These are phyloP conservation scores for Akanthomyces uredinophilus DNA, from an alignment of 2,329 filamentous ascomycete genomes.

Conservation along the genomic window DNA sequence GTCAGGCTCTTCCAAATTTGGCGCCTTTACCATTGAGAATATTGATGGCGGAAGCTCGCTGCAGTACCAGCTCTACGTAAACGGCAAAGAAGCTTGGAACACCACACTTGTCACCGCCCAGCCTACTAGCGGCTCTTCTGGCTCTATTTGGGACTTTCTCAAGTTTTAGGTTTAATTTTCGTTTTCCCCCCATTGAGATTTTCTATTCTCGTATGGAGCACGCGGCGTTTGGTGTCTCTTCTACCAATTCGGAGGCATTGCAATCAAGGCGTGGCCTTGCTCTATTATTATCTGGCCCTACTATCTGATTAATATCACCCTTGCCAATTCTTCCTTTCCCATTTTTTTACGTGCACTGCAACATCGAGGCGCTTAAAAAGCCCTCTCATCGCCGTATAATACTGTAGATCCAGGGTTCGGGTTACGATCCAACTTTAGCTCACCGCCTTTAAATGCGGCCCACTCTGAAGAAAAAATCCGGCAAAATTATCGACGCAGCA, in stretches of 20 bases:
- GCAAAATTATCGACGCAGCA: slow-evolving; percentile 2
- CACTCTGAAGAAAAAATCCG: slow-evolving; percentile 10
- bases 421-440: background rate
- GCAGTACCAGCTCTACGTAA: slow-evolving; percentile 75
- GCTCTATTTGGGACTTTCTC: slow-evolving; percentile 45
- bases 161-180: slow-evolving; percentile 17
- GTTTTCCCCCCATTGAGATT: background rate
- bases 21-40: slow-evolving; percentile 64
- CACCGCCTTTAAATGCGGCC: slow-evolving; percentile 3
- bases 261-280: background rate
- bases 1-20: slow-evolving; percentile 83
- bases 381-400: background rate
- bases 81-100: slow-evolving; percentile 76
- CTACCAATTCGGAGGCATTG: background rate
- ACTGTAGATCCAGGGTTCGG: background rate
- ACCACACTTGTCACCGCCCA: slow-evolving; percentile 46
- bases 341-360: background rate
- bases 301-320: background rate
- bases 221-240: slow-evolving; percentile 4
- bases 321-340: background rate
- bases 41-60: slow-evolving; percentile 62
- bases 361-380: background rate
- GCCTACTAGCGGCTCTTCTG: slow-evolving; percentile 14
- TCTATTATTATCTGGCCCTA: background rate
- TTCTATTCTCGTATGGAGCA: background rate